A percentile compares a stretch with the other conserved stretches of the same genome.
Conservation (phyloP, 2,329 filamentous ascomycete species). For the Sclerotiophoma versabilis region DNA sequence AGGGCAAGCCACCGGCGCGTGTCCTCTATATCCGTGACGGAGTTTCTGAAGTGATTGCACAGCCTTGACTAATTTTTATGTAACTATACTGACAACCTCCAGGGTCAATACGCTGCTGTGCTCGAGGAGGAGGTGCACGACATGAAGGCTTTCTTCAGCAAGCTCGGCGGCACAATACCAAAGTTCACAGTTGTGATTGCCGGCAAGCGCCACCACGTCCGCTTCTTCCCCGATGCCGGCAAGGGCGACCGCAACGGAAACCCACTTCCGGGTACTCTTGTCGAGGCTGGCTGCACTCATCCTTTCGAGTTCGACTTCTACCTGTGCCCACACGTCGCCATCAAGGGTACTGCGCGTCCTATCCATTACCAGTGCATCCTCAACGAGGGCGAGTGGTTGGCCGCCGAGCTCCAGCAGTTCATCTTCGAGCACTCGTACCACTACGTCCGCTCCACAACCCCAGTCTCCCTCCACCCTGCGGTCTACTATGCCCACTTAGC, state of each 20-base stretch:
- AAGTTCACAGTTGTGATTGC: slow-evolving; percentile 87
- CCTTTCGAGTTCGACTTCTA: slow-evolving; percentile 92
- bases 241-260: slow-evolving; percentile 79
- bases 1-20: slow-evolving; percentile 68
- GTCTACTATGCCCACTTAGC: slow-evolving; percentile 97
- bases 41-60: slow-evolving; percentile 68
- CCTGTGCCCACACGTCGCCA: slow-evolving; percentile 74
- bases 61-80: too few species aligned
- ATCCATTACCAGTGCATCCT: slow-evolving; percentile 90
- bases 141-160: slow-evolving; percentile 68
- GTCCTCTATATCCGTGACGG: slow-evolving; percentile 95
- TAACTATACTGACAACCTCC: slow-evolving; percentile 50
- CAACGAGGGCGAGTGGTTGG: slow-evolving; percentile 75
- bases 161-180: slow-evolving; percentile 53
- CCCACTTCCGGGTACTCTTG: slow-evolving; percentile 81
- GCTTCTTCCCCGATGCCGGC: slow-evolving; percentile 78
- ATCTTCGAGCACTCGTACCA: slow-evolving; percentile 96
- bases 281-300: slow-evolving; percentile 89
- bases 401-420: slow-evolving; percentile 80
- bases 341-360: slow-evolving; percentile 92
- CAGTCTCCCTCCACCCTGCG: slow-evolving; percentile 85
- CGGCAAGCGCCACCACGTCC: slow-evolving; percentile 92
- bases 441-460: slow-evolving; percentile 89
- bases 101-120: slow-evolving; percentile 84
- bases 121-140: slow-evolving; percentile 77